Percentiles rank a stretch among this genome's conserved stretches.
These are phyloP conservation scores for Fusarium staphyleae DNA, from an alignment of 2,329 filamentous ascomycete genomes.

Conservation along the genomic window DNA sequence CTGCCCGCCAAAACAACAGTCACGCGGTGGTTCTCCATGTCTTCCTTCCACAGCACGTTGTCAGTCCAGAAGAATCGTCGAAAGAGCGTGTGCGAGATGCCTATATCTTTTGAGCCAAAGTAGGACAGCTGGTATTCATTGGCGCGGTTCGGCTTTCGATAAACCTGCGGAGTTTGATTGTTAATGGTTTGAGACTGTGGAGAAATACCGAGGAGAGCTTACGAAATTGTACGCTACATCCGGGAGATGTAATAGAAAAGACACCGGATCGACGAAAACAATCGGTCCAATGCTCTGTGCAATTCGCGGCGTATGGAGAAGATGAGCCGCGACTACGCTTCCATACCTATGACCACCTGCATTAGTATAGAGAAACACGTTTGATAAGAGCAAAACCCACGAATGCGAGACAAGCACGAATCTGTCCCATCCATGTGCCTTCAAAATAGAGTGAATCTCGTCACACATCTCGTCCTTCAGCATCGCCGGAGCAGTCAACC, in stretches of 20 bases:
- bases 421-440: slow-evolving; percentile 57
- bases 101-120: slow-evolving; percentile 65
- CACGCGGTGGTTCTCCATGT: slow-evolving; percentile 51
- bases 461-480: slow-evolving; percentile 55
- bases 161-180: slow-evolving; percentile 41
- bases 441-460: slow-evolving; percentile 61
- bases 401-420: slow-evolving; percentile 62
- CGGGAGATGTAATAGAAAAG: slow-evolving; percentile 65
- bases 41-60: slow-evolving; percentile 67
- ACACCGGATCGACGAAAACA: slow-evolving; percentile 66
- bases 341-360: slow-evolving; percentile 52
- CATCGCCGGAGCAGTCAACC: slow-evolving; percentile 60
- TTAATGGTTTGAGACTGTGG: slow-evolving; percentile 10
- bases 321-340: slow-evolving; percentile 61
- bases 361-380: slow-evolving; percentile 1
- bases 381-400: slow-evolving; percentile 29
- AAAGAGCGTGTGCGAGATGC: slow-evolving; percentile 63
- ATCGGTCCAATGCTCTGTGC: slow-evolving; percentile 52
- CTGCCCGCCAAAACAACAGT: slow-evolving; percentile 58
- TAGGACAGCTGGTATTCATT: slow-evolving; percentile 67
- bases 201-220: slow-evolving; percentile 7
- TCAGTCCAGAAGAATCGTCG: slow-evolving; percentile 68
- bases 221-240: slow-evolving; percentile 70
- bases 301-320: slow-evolving; percentile 54
- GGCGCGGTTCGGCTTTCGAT: slow-evolving; percentile 51